Percentiles rank a stretch among this genome's conserved stretches.
These are phyloP conservation scores for Carex littledalei DNA, from an alignment of 176 grass and related monocot species.

Conservation along the genomic window DNA sequence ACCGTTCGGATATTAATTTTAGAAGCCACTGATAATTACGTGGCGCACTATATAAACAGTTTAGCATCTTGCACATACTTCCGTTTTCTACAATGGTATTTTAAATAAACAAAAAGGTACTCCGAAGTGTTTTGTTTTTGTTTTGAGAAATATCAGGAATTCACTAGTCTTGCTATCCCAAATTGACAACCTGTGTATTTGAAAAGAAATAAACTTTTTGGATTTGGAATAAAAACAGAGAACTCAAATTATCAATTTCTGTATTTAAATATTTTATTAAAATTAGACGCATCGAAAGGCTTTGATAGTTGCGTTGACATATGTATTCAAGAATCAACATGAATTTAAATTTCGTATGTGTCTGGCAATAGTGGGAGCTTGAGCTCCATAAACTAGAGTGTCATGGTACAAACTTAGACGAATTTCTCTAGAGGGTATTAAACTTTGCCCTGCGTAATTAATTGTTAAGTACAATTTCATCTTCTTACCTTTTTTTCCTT, in stretches of 20 bases:
- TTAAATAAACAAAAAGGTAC: no score
- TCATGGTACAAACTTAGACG: no score
- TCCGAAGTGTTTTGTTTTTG: neutral
- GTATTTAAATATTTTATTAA: neutral
- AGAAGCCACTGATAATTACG: neutral
- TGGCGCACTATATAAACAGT: neutral
- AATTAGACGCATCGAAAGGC: no score
- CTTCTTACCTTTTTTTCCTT: neutral
- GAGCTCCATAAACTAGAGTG: no score
- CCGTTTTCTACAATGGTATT: neutral
- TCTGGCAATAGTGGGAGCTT: no score
- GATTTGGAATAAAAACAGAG: neutral
- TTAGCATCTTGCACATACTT: neutral
- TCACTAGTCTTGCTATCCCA: neutral
- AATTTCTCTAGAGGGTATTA: neutral
- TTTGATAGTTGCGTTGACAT: no score
- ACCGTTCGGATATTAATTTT: neutral
- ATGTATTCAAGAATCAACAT: neutral
- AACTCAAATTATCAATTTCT: neutral
- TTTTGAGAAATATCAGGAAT: neutral
- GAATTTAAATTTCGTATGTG: no score
- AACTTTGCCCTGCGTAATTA: neutral
- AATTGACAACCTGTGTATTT: neutral
- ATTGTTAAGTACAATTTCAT: neutral
- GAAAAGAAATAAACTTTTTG: neutral